Conservation (phyloP, 2,329 filamentous ascomycete genomes). For the Orbilia oligospora region DNA sequence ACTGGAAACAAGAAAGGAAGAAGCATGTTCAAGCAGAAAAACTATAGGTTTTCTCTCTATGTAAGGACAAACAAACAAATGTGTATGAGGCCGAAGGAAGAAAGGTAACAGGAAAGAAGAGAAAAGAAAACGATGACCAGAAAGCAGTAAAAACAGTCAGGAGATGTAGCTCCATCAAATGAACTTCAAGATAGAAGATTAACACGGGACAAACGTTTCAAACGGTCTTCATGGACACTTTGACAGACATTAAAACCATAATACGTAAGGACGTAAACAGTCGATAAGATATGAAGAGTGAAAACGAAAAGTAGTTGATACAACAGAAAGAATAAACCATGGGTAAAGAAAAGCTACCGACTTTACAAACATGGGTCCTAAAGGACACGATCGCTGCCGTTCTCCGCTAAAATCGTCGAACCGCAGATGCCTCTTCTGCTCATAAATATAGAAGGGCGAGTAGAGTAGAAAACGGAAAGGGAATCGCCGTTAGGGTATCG, state of each 20-base stretch:
- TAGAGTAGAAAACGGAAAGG: conserved; percentile 30
- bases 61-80: conserved; percentile 27
- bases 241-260: conserved; percentile 51
- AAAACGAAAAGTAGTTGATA: conserved; percentile 15
- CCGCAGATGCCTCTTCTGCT: conserved; percentile 14
- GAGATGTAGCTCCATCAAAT: not conserved
- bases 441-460: conserved; percentile 30
- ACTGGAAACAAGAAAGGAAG: not conserved
- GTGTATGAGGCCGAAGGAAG: conserved; percentile 12
- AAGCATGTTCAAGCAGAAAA: not conserved
- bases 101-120: too few relatives aligned
- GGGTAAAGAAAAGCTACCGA: conserved; percentile 14
- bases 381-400: conserved; percentile 3
- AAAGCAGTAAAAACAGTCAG: not conserved
- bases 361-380: conserved; percentile 15
- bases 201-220: conserved; percentile 29
- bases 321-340: conserved; percentile 8
- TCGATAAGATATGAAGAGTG: conserved; percentile 8
- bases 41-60: conserved; percentile 18
- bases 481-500: conserved; percentile 55
- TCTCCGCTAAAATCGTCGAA: conserved; percentile 26
- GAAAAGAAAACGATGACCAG: not conserved
- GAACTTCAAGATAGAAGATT: conserved; percentile 27
- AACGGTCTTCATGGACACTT: conserved; percentile 45
- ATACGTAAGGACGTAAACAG: conserved; percentile 7